These are phyloP conservation scores for Sutorius eximius DNA, from an alignment of 1,284 basidiomycete species.

Conservation along the genomic window DNA sequence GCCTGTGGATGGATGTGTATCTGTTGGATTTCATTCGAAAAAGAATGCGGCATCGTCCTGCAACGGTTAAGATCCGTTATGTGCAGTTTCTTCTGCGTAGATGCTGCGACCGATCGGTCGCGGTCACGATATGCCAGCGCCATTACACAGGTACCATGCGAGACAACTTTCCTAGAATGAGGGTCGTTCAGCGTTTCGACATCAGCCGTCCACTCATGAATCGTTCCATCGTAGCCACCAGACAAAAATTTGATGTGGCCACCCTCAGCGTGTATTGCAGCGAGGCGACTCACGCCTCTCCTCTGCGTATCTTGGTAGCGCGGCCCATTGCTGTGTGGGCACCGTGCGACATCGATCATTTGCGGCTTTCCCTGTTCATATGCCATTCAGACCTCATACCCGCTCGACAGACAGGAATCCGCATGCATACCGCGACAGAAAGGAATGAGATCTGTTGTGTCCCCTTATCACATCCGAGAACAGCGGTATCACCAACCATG, in stretches of 20 bases:
- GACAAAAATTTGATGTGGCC: conserved; percentile 42
- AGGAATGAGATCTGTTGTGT: conserved; percentile 44
- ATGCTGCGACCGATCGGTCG: conserved; percentile 37
- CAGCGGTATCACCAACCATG: conserved; percentile 41
- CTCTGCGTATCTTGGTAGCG: conserved; percentile 27
- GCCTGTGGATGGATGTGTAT: conserved; percentile 48
- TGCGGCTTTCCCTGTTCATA: conserved; percentile 28
- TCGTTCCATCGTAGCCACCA: conserved; percentile 45
- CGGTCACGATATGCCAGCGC: conserved; percentile 38
- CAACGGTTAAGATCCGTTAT: conserved; percentile 36
- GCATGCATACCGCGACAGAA: conserved; percentile 33
- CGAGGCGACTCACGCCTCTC: conserved; percentile 42
- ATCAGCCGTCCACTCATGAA: conserved; percentile 40
- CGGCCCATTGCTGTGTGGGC: conserved; percentile 30
- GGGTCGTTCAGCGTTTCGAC: conserved; percentile 21
- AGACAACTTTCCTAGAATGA: conserved; percentile 29
- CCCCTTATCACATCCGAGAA: conserved; percentile 45
- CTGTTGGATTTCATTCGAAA: conserved; percentile 45
- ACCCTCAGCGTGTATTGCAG: conserved; percentile 34
- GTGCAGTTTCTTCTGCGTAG: conserved; percentile 35
- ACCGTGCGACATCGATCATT: conserved; percentile 31
- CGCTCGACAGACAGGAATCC: conserved; percentile 23
- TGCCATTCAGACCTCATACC: conserved; percentile 17
- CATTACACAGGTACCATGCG: conserved; percentile 34
- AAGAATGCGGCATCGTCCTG: conserved; percentile 26